Percentiles rank a stretch among this genome's conserved stretches.
Conservation (phyloP, 192 early-diverging fungal genomes). For the Linnemannia exigua region DNA sequence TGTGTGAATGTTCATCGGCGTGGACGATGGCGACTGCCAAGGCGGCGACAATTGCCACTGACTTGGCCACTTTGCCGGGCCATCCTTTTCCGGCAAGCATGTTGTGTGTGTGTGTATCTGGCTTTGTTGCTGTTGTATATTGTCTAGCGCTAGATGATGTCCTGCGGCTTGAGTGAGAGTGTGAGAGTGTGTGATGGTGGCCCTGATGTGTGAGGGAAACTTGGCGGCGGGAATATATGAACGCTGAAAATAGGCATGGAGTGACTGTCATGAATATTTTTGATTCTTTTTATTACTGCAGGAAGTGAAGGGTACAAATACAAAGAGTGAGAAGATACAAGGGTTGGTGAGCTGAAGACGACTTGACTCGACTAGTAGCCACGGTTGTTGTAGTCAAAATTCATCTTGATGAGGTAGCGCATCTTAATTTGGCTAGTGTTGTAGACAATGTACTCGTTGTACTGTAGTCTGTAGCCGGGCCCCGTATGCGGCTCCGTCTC, state of each 20-base stretch:
- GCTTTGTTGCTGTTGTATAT: too few species aligned
- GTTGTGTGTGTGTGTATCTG: not conserved
- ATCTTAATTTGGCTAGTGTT: slow-evolving; percentile 78
- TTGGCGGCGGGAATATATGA: not conserved
- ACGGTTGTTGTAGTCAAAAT: slow-evolving; percentile 39
- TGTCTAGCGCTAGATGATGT: not conserved
- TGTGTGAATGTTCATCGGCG: slow-evolving; percentile 68
- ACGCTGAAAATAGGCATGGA: too few species aligned
- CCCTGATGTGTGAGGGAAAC: not conserved
- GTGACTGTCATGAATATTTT: too few species aligned
- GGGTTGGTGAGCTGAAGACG: not conserved
- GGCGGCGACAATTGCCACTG: slow-evolving; percentile 15
- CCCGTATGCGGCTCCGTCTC: not conserved
- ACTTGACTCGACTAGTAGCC: slow-evolving; percentile 10
- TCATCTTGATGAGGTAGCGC: slow-evolving; percentile 69
- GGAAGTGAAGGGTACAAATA: not conserved
- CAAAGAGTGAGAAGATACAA: not conserved
- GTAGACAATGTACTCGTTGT: slow-evolving; percentile 90
- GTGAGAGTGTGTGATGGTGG: not conserved
- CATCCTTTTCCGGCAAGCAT: slow-evolving; percentile 26
- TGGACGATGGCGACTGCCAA: slow-evolving; percentile 14
- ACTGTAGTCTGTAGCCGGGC: slow-evolving; percentile 55
- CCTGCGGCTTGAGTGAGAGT: not conserved
- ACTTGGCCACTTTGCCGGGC: slow-evolving; percentile 19
- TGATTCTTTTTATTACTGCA: too few species aligned